Evolutionary conservation across 176 grass and related monocot genomes (phyloP).

Genomic region (Dactylis glomerata): DNA sequence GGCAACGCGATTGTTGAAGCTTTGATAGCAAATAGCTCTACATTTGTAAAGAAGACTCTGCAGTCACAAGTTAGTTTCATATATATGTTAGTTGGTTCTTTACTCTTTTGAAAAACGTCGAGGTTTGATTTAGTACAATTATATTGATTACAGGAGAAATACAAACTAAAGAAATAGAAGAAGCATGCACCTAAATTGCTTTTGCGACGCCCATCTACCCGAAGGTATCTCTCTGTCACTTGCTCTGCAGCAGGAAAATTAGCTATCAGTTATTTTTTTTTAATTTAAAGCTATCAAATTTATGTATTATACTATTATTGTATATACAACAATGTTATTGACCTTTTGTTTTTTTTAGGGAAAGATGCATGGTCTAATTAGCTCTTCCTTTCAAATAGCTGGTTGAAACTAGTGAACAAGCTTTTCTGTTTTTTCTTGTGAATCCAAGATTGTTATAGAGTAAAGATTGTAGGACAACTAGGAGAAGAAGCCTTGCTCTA

Average conservation of each 20-base stretch:
- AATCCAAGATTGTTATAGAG: neutral
- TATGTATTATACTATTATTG: neutral
- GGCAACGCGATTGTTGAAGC: constrained; percentile 83
- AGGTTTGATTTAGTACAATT: constrained; percentile 8
- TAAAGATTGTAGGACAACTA: neutral
- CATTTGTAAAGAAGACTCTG: constrained; percentile 70
- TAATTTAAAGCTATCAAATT: constrained; percentile 1
- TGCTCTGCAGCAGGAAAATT: neutral
- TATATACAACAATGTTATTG: neutral
- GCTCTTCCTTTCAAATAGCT: neutral
- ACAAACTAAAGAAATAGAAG: constrained; percentile 97
- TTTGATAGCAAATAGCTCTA: constrained; percentile 88
- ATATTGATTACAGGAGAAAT: constrained; percentile 74
- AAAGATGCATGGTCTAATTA: neutral
- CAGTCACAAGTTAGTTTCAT: constrained; percentile 75
- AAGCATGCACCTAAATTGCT: constrained; percentile 95
- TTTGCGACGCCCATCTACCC: constrained; percentile 63
- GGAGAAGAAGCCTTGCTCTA: neutral
- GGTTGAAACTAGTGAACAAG: neutral
- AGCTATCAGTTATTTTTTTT: neutral
- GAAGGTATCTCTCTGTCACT: constrained; percentile 43
- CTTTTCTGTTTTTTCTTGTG: neutral
- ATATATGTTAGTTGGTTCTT: neutral
- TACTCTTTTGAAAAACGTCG: neutral
- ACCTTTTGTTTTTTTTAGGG: neutral